Evolutionary conservation across 345 rosid species (phyloP).

Genomic region (Ceriops tagal): DNA sequence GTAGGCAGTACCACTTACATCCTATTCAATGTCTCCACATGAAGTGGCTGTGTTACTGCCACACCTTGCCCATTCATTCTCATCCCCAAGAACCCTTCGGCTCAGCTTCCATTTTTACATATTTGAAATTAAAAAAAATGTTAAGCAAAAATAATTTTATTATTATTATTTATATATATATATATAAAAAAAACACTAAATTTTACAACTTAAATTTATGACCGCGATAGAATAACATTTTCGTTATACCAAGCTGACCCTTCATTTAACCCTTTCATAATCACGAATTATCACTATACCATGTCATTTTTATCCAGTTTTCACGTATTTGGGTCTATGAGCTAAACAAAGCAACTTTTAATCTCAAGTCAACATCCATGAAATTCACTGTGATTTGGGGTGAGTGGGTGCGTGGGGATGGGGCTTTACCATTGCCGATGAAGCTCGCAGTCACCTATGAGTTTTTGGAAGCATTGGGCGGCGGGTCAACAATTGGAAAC

Average conservation of each 20-base stretch:
- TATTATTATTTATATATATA: too few relatives aligned
- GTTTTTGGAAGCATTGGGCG: slow-evolving; percentile 28
- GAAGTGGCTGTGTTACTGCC: neutral
- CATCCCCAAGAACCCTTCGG: neutral
- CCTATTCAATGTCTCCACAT: too few relatives aligned
- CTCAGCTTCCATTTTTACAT: neutral
- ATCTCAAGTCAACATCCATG: slow-evolving; percentile 24
- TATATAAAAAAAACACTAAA: too few relatives aligned
- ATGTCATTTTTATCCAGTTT: neutral
- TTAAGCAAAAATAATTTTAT: too few relatives aligned
- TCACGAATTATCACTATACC: too few relatives aligned
- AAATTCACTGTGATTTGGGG: slow-evolving; percentile 19
- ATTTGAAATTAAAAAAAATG: too few relatives aligned
- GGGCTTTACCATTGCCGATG: slow-evolving; percentile 6
- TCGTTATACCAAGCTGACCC: too few relatives aligned
- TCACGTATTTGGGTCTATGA: neutral
- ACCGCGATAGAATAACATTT: too few relatives aligned
- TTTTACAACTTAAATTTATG: too few relatives aligned
- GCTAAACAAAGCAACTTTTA: neutral
- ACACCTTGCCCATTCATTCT: neutral
- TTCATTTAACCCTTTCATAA: neutral
- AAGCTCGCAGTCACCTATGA: slow-evolving; percentile 4
- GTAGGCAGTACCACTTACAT: too few relatives aligned
- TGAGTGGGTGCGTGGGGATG: neutral
- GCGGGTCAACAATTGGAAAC: slow-evolving; percentile 24